These are phyloP conservation scores for Magnusiomyces suaveolens DNA, from an alignment of 1,139 yeast genomes.

Conservation along the genomic window DNA sequence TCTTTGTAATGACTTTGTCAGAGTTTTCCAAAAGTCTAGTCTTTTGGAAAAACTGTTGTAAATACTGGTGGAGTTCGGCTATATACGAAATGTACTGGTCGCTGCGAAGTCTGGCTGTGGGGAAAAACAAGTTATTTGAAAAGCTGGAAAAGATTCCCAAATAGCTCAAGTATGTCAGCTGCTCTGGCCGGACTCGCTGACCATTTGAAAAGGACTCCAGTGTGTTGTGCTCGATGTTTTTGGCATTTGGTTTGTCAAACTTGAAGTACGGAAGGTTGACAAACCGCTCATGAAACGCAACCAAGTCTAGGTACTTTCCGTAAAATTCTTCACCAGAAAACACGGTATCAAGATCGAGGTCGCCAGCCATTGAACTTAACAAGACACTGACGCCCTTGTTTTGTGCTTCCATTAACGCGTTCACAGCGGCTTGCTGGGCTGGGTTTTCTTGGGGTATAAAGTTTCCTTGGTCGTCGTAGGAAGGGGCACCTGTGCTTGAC, in stretches of 20 bases:
- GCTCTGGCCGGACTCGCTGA: conserved; percentile 11
- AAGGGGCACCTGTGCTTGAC: conserved; percentile 4
- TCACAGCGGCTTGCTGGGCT: conserved; percentile 4
- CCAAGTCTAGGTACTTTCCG: conserved; percentile 59
- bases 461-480: conserved; percentile 16
- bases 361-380: conserved; percentile 36
- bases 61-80: conserved; percentile 38
- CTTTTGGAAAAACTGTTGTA: conserved; percentile 39
- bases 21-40: conserved; percentile 45
- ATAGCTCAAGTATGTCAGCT: conserved; percentile 43
- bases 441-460: not conserved
- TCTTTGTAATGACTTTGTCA: conserved; percentile 29
- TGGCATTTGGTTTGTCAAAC: conserved; percentile 5
- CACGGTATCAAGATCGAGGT: conserved; percentile 39
- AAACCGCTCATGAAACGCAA: conserved; percentile 43
- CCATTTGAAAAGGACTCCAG: not conserved
- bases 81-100: conserved; percentile 39
- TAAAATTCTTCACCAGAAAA: conserved; percentile 54
- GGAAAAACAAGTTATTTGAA: conserved; percentile 25
- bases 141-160: conserved; percentile 40
- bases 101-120: conserved; percentile 21
- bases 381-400: conserved; percentile 17
- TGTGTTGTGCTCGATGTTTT: conserved; percentile 5
- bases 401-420: not conserved
- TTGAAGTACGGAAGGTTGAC: conserved; percentile 33